Percentiles rank a stretch among this genome's conserved stretches.
These are phyloP conservation scores for Pisolithus tinctorius DNA, from an alignment of 768 basidiomycete species.

Conservation along the genomic window DNA sequence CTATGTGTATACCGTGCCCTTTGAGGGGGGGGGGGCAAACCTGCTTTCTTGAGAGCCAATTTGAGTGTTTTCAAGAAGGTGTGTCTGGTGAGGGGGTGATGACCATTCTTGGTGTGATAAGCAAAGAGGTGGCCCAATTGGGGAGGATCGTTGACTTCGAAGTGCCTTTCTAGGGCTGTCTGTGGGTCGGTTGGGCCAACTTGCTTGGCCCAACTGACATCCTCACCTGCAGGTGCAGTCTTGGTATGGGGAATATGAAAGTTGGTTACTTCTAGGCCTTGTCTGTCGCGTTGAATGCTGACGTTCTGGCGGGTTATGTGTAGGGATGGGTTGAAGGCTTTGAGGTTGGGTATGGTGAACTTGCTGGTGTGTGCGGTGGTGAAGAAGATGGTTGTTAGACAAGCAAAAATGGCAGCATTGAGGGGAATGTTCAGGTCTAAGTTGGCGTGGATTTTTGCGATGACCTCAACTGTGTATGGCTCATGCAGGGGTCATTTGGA, in stretches of 20 bases:
- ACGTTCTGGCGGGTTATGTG: too few relatives aligned
- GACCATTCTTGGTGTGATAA: too few relatives aligned
- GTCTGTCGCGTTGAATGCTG: too few relatives aligned
- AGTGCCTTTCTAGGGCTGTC: slow-evolving; percentile 18
- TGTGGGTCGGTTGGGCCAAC: slow-evolving; percentile 20
- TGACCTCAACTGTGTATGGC: slow-evolving; percentile 1
- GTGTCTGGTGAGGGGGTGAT: too few relatives aligned
- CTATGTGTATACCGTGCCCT: too few relatives aligned
- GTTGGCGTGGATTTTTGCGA: neutral
- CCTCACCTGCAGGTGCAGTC: slow-evolving; percentile 18
- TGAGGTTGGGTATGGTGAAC: slow-evolving; percentile 29
- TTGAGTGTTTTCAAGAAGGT: too few relatives aligned
- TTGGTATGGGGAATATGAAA: slow-evolving; percentile 13
- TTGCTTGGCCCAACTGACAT: slow-evolving; percentile 30
- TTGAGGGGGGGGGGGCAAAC: too few relatives aligned
- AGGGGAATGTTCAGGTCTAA: slow-evolving; percentile 14
- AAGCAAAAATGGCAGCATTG: slow-evolving; percentile 31
- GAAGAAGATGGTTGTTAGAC: slow-evolving; percentile 36
- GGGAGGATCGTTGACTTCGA: slow-evolving; percentile 24
- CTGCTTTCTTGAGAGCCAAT: too few relatives aligned
- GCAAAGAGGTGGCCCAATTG: too few relatives aligned
- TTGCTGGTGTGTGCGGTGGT: slow-evolving; percentile 28
- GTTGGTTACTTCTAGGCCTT: too few relatives aligned
- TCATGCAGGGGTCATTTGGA: slow-evolving; percentile 4
- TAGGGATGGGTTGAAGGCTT: too few relatives aligned